Conservation (phyloP, 2,329 filamentous ascomycete genomes). For the Lachnellula willkommii region DNA sequence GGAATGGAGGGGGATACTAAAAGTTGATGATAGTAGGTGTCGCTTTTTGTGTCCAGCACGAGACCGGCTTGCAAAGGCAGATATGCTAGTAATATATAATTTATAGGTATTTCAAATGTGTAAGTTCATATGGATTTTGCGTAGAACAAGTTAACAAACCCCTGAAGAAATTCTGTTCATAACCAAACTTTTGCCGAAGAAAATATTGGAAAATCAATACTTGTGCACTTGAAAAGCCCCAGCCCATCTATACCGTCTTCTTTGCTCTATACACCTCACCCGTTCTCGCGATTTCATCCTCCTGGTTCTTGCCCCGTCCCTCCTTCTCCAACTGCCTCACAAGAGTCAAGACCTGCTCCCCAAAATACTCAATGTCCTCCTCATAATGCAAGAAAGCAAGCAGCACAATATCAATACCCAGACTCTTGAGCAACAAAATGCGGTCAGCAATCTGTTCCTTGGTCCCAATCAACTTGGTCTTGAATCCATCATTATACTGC, state of each 20-base stretch:
- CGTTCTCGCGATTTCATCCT: constrained; percentile 41
- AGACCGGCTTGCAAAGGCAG: too few species aligned
- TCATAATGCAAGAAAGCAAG: constrained; percentile 48
- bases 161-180: too few species aligned
- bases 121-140: too few species aligned
- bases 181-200: too few species aligned
- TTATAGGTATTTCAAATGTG: too few species aligned
- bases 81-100: too few species aligned
- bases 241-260: constrained; percentile 4
- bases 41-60: too few species aligned
- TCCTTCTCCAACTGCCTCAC: constrained; percentile 43
- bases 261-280: constrained; percentile 41
- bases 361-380: constrained; percentile 46
- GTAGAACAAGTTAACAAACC: too few species aligned
- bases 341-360: constrained; percentile 41
- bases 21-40: too few species aligned
- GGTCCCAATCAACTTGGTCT: constrained; percentile 49
- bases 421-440: constrained; percentile 43
- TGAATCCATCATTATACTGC: constrained; percentile 52
- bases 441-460: constrained; percentile 47
- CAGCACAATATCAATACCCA: constrained; percentile 40
- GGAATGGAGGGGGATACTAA: too few species aligned
- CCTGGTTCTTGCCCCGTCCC: constrained; percentile 42
- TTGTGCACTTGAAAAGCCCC: not conserved
- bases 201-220: not conserved